Conservation (phyloP, 2,329 filamentous ascomycete species). For the Colletotrichum acutatum region DNA sequence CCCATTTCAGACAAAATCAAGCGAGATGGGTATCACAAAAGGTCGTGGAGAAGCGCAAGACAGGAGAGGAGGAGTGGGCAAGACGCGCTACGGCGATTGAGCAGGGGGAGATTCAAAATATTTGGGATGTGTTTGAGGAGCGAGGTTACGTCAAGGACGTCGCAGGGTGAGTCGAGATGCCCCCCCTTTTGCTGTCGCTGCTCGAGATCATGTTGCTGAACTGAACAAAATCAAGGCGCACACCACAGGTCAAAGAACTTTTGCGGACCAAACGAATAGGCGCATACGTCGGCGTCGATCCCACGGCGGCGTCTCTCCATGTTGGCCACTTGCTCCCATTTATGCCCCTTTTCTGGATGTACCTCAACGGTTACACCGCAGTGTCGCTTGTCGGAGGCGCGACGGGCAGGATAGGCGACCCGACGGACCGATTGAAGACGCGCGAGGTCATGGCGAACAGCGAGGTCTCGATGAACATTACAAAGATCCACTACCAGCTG, state of each 20-base stretch:
- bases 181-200: background rate
- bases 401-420: conserved; percentile 83
- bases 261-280: conserved; percentile 75
- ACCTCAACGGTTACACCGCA: conserved; percentile 77
- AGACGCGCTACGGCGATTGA: conserved; percentile 58
- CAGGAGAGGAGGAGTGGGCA: conserved; percentile 60
- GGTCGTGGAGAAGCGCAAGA: conserved; percentile 55
- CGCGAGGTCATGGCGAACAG: conserved; percentile 64
- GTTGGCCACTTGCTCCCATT: conserved; percentile 83
- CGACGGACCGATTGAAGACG: conserved; percentile 74
- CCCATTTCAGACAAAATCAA: conserved; percentile 38
- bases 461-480: conserved; percentile 71
- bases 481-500: conserved; percentile 76
- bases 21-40: conserved; percentile 52
- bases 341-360: conserved; percentile 88
- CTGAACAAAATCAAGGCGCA: conserved; percentile 47
- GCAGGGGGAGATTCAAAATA: conserved; percentile 60
- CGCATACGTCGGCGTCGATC: conserved; percentile 84
- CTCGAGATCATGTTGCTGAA: conserved; percentile 11
- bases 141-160: conserved; percentile 80
- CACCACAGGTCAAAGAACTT: conserved; percentile 68
- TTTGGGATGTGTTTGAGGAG: conserved; percentile 75
- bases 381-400: conserved; percentile 78
- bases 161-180: conserved; percentile 67
- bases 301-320: conserved; percentile 82